Conservation (phyloP, 208 protist genomes). For the Leishmania tropica region DNA sequence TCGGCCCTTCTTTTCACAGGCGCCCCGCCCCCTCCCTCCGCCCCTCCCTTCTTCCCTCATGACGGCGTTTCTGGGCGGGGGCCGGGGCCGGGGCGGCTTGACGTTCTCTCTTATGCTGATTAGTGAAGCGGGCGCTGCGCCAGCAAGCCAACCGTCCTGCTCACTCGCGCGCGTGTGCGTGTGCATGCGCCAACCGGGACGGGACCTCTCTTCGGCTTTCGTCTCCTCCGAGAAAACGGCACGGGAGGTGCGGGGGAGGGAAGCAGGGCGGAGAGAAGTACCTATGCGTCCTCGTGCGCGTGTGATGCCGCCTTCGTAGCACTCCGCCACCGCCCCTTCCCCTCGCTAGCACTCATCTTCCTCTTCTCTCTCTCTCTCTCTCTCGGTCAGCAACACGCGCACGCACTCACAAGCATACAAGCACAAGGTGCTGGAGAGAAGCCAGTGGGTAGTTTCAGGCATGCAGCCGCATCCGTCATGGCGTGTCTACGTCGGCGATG, state of each 20-base stretch:
- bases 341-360: background rate
- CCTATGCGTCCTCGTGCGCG: background rate
- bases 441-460: background rate
- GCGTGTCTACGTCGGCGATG: conserved; percentile 23
- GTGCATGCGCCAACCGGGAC: background rate
- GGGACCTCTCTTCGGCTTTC: no score
- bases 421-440: background rate
- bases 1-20: background rate
- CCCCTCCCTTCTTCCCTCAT: background rate
- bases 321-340: background rate
- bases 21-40: background rate
- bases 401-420: background rate
- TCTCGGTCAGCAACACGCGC: background rate
- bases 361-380: background rate
- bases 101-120: background rate
- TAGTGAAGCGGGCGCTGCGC: background rate
- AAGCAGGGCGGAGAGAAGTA: background rate
- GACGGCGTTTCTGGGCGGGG: background rate
- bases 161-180: background rate
- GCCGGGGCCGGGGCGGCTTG: no score
- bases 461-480: conserved; percentile 6
- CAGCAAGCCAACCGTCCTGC: background rate
- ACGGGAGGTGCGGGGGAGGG: background rate
- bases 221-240: background rate
- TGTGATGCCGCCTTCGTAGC: background rate